Percentiles rank a stretch among this genome's conserved stretches.
Conservation (phyloP, 2,329 filamentous ascomycete species). For the Aureobasidium sp. region DNA sequence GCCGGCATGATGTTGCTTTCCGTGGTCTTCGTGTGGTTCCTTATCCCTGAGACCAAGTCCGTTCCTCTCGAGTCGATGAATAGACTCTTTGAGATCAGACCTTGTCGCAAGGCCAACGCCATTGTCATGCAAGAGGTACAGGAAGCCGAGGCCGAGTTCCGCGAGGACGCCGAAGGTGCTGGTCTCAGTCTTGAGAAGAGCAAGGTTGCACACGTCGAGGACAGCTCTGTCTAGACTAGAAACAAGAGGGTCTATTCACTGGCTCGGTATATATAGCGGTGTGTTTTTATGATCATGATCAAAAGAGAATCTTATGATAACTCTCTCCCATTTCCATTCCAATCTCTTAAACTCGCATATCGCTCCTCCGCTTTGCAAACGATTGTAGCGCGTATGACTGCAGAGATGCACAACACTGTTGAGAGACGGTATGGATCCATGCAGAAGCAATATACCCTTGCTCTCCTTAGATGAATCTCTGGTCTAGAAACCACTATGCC, state of each 20-base stretch:
- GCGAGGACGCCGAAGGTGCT: slow-evolving; percentile 6
- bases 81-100: slow-evolving; percentile 37
- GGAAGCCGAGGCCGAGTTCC: slow-evolving; percentile 4
- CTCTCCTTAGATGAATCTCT: no score
- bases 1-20: slow-evolving; percentile 39
- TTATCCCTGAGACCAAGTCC: slow-evolving; percentile 35
- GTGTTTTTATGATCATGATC: background rate
- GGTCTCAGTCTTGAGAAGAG: slow-evolving; percentile 2
- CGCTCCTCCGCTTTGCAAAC: no score
- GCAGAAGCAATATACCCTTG: no score
- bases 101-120: slow-evolving; percentile 32
- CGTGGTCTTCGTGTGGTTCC: slow-evolving; percentile 38
- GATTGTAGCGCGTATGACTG: no score
- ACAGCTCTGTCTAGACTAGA: background rate
- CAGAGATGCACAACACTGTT: no score
- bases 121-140: slow-evolving; percentile 28
- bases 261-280: background rate
- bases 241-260: background rate
- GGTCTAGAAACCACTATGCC: no score
- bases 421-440: no score
- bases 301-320: background rate
- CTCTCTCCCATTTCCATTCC: no score
- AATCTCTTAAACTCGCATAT: no score
- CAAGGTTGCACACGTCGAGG: background rate
- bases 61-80: slow-evolving; percentile 42